Base-by-base conservation (phyloP, 768 basidiomycete species). In the Tylopilus vinaceipallidus region DNA sequence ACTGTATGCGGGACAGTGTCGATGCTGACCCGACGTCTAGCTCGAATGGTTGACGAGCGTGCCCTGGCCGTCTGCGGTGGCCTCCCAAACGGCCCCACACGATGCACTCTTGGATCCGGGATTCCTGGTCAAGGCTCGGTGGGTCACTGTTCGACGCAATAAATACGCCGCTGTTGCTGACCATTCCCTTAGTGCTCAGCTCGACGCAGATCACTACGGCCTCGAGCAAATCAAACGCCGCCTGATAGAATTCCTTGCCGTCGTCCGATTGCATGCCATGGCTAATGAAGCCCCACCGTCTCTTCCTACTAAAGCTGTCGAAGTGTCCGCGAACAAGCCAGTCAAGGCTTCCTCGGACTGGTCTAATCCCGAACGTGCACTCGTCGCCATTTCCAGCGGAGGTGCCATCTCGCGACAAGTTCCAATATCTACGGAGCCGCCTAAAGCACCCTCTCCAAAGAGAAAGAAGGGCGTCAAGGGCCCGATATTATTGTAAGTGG, bases 211-310 rank as follows among this genome's bases (percentile, higher is more conserved):
- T 52, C 94, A 98, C 66, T 95, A 85, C 58, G 95, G 95, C 2
- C 74, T 98, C 16, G 91, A 94, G 50, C 91, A 89, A 65, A 86
- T 98, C 65, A 98, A 97, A 76, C 85, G 89, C 55, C 77, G 94
- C 10, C 68, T 95, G 3, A 88, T 95, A 39, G 95, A 97, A 61
- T 97, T 92, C 65, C 79, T 98, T 34, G 93, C 91, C 0, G 88
- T 97, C 11, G 85, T 95, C 29, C 73, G 91, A 52, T 69, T 83
- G 42, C 73, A 72, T 37, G 69, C 72, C 8, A 53, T 73, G 17
- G 52, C 62, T 1, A 55, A 62, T 40, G 62, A 59, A 27, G 29
- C 54, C 10, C 17, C 56, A 22, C 27, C 43, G 10, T 36, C 55
- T 14, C 16, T 30, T 7, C 13, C 53, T 3, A 40, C 45, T n/a